Evolutionary conservation across 306 rosid species (phyloP), one percentile per base, ranked within the genome.

Genomic region (Ziziphus jujuba): DNA sequence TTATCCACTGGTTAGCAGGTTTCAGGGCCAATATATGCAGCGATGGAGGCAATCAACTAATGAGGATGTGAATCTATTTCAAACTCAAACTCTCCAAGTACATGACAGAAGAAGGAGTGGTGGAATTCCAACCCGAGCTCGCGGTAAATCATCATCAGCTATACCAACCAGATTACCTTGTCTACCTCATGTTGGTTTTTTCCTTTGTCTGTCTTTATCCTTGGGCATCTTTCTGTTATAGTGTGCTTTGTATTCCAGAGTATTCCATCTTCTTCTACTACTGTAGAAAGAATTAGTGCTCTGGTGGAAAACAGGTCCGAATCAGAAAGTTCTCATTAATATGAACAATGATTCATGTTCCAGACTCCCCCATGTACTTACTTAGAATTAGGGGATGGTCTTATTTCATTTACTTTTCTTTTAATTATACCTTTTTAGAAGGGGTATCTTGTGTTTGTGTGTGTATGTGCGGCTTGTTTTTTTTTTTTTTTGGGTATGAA

Each of bases 51-150:
- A 51, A 40, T 17, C 59, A 20, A 57, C 24, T 22, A 61, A 21
- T 44, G 7, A 19, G 9, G 56, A 43, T 20, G 15, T 14, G 16
- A 12, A 9, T 17, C 9, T 43, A 24, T 56, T 49, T 55, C 34
- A 49, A 38, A 69, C 19, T 68, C 65, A 56, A 45, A 76, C 36
- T 56, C 69, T 77, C 59, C 59, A 48, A 31, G 22, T 76, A 61
- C 47, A 64, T 72, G 64, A 35, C 22, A 70, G 54, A 25, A 19
- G n/a, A 31, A 43, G n/a, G n/a, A n/a, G 13, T 15, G 49, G 59
- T 67, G 31, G 15, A 48, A 16, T 4, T 14, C 51, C 51, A 5
- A 43, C 7, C 5, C 25, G n/a, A 22, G 53, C 59, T 24, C 24
- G 53, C 14, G 21, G 12, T 56, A 43, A 0, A 59, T 12, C 9